Evolutionary conservation across 2,329 filamentous ascomycete species (phyloP).

Genomic region (Fusarium longipes): DNA sequence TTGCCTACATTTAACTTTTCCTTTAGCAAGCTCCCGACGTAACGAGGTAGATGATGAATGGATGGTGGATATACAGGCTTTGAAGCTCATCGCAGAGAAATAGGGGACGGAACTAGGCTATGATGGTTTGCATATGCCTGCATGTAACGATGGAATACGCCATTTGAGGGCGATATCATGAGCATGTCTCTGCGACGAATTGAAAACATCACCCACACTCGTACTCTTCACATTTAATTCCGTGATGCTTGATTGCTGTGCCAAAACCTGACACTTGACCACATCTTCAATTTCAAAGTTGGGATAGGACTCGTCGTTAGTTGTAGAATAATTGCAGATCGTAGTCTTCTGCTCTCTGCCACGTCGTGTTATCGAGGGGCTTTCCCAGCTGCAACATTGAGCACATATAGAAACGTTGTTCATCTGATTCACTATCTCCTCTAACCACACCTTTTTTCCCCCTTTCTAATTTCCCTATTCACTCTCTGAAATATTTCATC

Average conservation of each 20-base stretch:
- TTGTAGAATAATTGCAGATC: not conserved
- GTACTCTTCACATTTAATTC: not conserved
- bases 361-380: not conserved
- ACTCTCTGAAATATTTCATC: not conserved
- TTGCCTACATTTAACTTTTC: not conserved
- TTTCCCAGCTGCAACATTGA: slow-evolving; percentile 1
- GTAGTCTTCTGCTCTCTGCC: no score
- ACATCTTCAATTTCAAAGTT: not conserved
- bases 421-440: not conserved
- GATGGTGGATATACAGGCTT: slow-evolving; percentile 2
- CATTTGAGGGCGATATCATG: slow-evolving; percentile 29
- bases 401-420: not conserved
- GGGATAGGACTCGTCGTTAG: not conserved
- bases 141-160: slow-evolving; percentile 18
- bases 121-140: slow-evolving; percentile 22
- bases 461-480: not conserved
- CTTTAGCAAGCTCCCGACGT: not conserved
- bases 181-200: slow-evolving; percentile 34
- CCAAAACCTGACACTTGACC: not conserved
- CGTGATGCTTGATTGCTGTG: not conserved
- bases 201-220: not conserved
- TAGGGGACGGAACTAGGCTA: slow-evolving; percentile 15
- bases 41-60: not conserved
- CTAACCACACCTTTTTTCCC: not conserved
- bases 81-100: slow-evolving; percentile 22